Evolutionary conservation across 2,329 filamentous ascomycete genomes (phyloP), one percentile per base, ranked within the genome.

Genomic region (Aspergillus piperis): DNA sequence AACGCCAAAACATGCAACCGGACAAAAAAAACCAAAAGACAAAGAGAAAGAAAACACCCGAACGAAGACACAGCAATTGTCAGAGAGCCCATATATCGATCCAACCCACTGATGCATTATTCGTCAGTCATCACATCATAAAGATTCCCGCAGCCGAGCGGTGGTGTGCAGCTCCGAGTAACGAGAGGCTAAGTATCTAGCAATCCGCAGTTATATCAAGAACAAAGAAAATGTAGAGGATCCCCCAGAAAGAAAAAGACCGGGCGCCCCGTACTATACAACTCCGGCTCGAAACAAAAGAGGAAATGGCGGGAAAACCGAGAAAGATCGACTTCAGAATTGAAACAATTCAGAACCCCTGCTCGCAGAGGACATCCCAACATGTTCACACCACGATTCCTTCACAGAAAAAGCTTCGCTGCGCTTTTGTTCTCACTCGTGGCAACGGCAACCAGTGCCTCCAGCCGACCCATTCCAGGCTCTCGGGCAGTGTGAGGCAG

Each of bases 381-480:
- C 32, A 27, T 27, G 17, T 17, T 15, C 38, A 19, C n/a, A 49
- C 36, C 8, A 13, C 17, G 4, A 17, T n/a, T 27, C 10, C 17
- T 48, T 60, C 67, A 75, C 60, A 70, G 57, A 56, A 71, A 75
- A 49, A 77, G 62, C 61, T 73, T 74, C 8, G 74, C 60, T 6
- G 71, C 61, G 19, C 70, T 70, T 62, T 77, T 76, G 56, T 79
- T 77, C 61, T 80, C 80, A 57, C 79, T 80, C 6, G 80, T 82
- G 36, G 80, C 80, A 55, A 81, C 80, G 23, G 80, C 80, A 42
- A 82, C 80, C 50, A 82, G 75, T 53, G 80, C 80, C 63, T 82
- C 80, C n/a, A 82, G 71, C 21, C 80, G 74, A 48, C 77, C 79
- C 77, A 82, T 79, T 25, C 77, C 78, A 39, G 70, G 69, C 32